Conservation (phyloP, 139 green algal species). For the Nannochloris sp. region DNA sequence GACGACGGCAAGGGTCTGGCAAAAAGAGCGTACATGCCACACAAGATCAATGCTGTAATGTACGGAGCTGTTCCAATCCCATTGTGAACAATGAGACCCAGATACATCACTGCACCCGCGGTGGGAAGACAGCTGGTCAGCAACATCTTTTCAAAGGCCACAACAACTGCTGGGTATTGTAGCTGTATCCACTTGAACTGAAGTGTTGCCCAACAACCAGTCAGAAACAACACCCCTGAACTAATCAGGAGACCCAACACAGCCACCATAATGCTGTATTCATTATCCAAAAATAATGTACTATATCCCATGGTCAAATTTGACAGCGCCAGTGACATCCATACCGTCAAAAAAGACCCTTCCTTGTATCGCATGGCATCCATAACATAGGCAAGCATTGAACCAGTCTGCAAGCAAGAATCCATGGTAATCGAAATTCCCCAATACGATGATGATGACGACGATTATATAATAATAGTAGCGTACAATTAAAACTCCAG, state of each 20-base stretch:
- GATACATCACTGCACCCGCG: constrained; percentile 38
- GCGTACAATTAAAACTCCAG: constrained; percentile 50
- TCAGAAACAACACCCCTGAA: constrained; percentile 20
- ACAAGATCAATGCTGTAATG: constrained; percentile 64
- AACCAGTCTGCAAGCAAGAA: constrained; percentile 35
- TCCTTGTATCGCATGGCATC: constrained; percentile 71
- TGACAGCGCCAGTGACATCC: constrained; percentile 58
- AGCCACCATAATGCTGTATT: constrained; percentile 11
- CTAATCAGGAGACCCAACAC: constrained; percentile 23
- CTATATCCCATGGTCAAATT: constrained; percentile 48
- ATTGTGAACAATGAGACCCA: constrained; percentile 42
- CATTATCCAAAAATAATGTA: constrained; percentile 22
- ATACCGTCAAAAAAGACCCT: constrained; percentile 65
- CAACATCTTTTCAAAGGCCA: constrained; percentile 80
- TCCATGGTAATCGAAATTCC: too few species aligned
- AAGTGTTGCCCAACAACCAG: constrained; percentile 70
- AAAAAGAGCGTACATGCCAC: constrained; percentile 60
- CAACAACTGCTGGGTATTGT: constrained; percentile 67
- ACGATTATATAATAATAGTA: neutral
- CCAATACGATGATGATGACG: neutral
- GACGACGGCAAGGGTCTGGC: constrained; percentile 63
- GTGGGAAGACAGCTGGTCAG: constrained; percentile 56
- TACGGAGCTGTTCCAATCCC: constrained; percentile 61
- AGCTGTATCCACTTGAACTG: constrained; percentile 89
- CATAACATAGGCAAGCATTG: constrained; percentile 81